Evolutionary conservation across 83 land plant genomes (phyloP), one percentile per base, ranked within the genome.

Genomic region (Thuja plicata): DNA sequence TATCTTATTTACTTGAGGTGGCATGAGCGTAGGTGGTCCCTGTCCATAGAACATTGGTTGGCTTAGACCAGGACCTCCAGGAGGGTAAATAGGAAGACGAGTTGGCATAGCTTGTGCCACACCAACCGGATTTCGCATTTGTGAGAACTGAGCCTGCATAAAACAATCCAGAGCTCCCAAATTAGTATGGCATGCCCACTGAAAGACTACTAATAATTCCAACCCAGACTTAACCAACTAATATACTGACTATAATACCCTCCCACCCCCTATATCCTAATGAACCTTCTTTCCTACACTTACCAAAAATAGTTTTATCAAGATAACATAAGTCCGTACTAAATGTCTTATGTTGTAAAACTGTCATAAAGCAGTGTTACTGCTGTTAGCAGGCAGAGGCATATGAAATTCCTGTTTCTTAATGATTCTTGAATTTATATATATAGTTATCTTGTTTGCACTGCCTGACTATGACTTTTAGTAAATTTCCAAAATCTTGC

Each of bases 41-140:
- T 94, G 95, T 7, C 94, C 95, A 90, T 90, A 94, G 62, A 92
- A 94, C 57, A 94, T 41, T 70, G 92, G 94, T 35, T 94, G 95
- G 43, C 94, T 92, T 41, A 94, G 84, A 32, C 94, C 95, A 30
- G 95, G 93, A 90, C 87, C 90, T 87, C 91, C 93, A 57, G 94
- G 92, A 34, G 92, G 90, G 62, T 92, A 93, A 73, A 93, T 89
- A 30, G 92, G 94, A 92, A 94, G 88, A 12, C 92, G 93, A 81
- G 93, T 89, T 70, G 60, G 90, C 87, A 91, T 88, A 27, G 92
- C 38, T 57, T 91, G 87, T 8, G 90, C 43, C 89, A 94, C 89
- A 27, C 90, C 88, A 80, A 89, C 88, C n/a, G 95, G 95, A 46
- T n/a, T 83, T 37, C 92, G 91, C 89, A 92, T 88, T 87, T 92